Evolutionary conservation across 345 rosid species (phyloP), one percentile per base, ranked within the genome.

Genomic region (Bretschneidera sinensis): DNA sequence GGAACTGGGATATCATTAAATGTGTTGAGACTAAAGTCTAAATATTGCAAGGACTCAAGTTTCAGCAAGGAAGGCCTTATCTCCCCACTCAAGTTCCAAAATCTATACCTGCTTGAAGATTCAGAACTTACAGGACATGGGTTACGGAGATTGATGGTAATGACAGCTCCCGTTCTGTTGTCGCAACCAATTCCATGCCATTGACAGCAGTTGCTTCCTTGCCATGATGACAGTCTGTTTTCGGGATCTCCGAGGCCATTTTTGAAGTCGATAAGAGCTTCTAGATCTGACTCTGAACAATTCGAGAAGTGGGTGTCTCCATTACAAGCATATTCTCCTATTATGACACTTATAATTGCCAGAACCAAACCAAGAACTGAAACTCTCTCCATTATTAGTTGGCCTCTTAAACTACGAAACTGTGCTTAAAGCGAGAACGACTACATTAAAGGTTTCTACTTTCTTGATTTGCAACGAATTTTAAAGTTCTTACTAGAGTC

Each of bases 21-120:
- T 13, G 69, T 55, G 61, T 75, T 77, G 45, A 51, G 60, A 65
- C 81, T 82, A 74, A 77, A 61, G 58, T 79, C 87, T 21, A 79
- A 51, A 59, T 62, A 57, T 23, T 60, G 50, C 24, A 79, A 51
- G 52, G 71, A 77, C 56, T 60, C 53, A 24, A 82, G 75, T 15
- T 52, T 57, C 0, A 51, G 22, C 68, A 82, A 19, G 13, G 84
- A 74, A 62, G 78, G 76, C 39, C 75, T 70, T 24, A 79, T 63
- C 53, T 72, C 71, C 15, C 87, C 84, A 55, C 83, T 54, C 31
- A 69, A 61, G 61, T 59, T 70, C 76, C 72, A 55, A 24, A 51
- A 59, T 0, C 73, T 64, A 24, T 68, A 57, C 71, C 60, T 60
- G 62, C 58, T 59, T 2, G 70, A 57, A 65, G 66, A 49, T 17